These are phyloP conservation scores for Friedmanniomyces simplex DNA, from an alignment of 495 filamentous ascomycete genomes.

Conservation along the genomic window DNA sequence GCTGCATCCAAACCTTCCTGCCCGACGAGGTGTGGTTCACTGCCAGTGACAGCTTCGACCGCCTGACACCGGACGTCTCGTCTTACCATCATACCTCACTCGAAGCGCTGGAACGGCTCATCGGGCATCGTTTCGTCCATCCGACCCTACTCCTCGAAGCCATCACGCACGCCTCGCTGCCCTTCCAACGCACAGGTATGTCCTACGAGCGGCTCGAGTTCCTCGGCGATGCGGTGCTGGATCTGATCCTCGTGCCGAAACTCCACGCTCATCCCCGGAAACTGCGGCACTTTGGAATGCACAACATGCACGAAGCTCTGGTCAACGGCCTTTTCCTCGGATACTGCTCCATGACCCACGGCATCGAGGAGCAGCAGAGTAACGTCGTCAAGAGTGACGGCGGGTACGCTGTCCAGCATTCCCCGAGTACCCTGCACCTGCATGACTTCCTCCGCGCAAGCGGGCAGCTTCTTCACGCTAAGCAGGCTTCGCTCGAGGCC, in stretches of 20 bases:
- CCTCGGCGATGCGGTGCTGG: constrained; percentile 78
- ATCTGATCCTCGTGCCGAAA: constrained; percentile 56
- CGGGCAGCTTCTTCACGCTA: constrained; percentile 1
- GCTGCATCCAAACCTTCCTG: constrained; percentile 55
- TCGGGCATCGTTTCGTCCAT: constrained; percentile 64
- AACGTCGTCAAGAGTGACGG: constrained; percentile 9
- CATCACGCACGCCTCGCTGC: constrained; percentile 70
- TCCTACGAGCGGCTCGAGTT: constrained; percentile 88
- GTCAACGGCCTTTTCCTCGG: constrained; percentile 83
- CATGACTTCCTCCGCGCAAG: constrained; percentile 15
- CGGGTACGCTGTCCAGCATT: constrained; percentile 49
- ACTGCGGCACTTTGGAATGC: constrained; percentile 58
- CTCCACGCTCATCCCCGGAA: constrained; percentile 35
- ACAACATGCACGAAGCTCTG: constrained; percentile 59
- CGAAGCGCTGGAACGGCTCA: constrained; percentile 31
- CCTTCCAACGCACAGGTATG: constrained; percentile 37
- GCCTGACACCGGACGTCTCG: constrained; percentile 25
- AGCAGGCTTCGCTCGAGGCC: constrained; percentile 36
- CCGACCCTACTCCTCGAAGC: constrained; percentile 68
- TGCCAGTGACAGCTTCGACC: constrained; percentile 27
- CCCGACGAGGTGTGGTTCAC: constrained; percentile 50
- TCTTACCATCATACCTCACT: constrained; percentile 18
- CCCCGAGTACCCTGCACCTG: not conserved
- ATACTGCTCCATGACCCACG: constrained; percentile 61
- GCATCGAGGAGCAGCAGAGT: constrained; percentile 29